Base-by-base conservation (phyloP, 345 rosid species). In the Schrenkiella parvula region DNA sequence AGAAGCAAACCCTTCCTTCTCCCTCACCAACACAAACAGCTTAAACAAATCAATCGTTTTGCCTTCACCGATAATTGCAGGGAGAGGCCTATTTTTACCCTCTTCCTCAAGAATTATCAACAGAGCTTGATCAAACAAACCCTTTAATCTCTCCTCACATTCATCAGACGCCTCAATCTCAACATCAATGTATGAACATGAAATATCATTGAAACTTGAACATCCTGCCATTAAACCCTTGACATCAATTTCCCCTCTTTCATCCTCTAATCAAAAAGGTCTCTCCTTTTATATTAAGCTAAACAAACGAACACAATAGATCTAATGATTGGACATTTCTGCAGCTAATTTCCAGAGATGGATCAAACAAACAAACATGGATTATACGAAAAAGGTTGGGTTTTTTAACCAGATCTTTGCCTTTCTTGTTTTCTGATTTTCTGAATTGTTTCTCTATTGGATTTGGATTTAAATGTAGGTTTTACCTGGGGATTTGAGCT, bases 21-120 rank as follows among this genome's bases (percentile, higher is more conserved):
- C 82, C 74, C 81, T 78, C 44, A 87, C 96, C 18, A 76, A 76
- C 65, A 81, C 65, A 59, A 86, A 85, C 68, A 91, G 89, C 76
- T 82, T 68, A 68, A 86, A 83, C 87, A 91, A 82, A 82, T 89
- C 93, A 47, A 80, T 58, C 0, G 66, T 39, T 71, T 74, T 41
- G 63, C 87, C 95, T 66, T 85, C 72, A 64, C 86, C 87, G 0
- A 83, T 68, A 71, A 79, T 52, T 8, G 60, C 80, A 12, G 88
- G 93, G 38, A 89, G 62, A 38, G 88, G 83, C 79, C 83, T 82
- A 58, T 59, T 8, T 26, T 64, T 78, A 66, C 80, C 89, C 82
- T 78, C 84, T 68, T 83, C 84, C 72, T 79, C 79, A 31, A 68
- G 48, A 46, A 85, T 84, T 64, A 77, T 38, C 39, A 83, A 68